Base-by-base conservation (phyloP, 768 basidiomycete genomes). In the Naganishia randhawae region DNA sequence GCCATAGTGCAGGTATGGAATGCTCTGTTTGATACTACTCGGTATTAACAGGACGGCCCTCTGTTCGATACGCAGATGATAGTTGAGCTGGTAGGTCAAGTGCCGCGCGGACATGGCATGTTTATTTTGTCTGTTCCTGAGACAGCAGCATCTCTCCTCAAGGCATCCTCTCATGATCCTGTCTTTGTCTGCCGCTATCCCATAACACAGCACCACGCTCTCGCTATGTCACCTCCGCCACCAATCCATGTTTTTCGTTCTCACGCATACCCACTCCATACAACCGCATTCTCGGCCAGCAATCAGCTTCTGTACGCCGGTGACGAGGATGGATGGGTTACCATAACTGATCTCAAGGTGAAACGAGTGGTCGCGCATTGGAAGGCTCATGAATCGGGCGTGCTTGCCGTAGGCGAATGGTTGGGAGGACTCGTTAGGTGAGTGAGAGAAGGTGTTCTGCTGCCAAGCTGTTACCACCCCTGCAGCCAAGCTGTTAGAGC, bases 251-350 rank as follows among this genome's bases (percentile, higher is more conserved):
- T 91, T 25, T 81, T 96, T 31, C 87, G 94, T 13, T 82, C 84
- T 1, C 94, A 97, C 75, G 81, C 83, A 0, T 81, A 85, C 4
- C 84, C 88, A 17, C 79, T 95, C 63, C 85, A 81, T 64, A 81
- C 85, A 0, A 65, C 94, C 39, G 82, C 80, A 50, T 81, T 92
- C 73, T 90, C 91, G 0, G 71, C 81, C 3, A 86, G 89, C 76
- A 91, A 92, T 74, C 85, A 89, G 70, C 82, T 90, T 19, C 81
- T 98, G 6, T 94, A 92, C 80, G 91, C 94, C 8, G 93, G 89
- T 3, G 95, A 98, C 73, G 81, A 84, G 6, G 84, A 86, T 19
- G 95, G 95, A 2, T 84, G 81, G n/a, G 86, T 93, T 27, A 84
- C 87, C 4, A 81, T 90, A 66, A 90, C 89, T 3, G 89, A 90